phyloP scores from a whole-genome alignment of 2,329 filamentous ascomycete species.

The Penicillium sp. region DNA sequence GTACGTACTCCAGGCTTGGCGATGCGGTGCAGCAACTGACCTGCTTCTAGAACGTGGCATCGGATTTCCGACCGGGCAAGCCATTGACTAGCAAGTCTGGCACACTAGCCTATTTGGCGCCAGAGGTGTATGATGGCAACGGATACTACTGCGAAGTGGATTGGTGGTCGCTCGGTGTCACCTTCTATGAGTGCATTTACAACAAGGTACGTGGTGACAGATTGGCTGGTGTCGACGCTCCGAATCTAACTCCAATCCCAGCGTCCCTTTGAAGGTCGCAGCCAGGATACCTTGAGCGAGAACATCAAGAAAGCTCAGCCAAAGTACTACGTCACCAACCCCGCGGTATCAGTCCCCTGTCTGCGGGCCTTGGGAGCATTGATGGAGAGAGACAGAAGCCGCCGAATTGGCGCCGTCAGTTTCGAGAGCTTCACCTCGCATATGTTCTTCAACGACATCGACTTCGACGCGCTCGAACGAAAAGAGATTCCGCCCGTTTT shows the following conservation, averaged over 20 bases:
- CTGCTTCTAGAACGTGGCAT: constrained; percentile 77
- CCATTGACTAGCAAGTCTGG: constrained; percentile 92
- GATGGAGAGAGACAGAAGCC: constrained; percentile 73
- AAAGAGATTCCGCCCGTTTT: constrained; percentile 92
- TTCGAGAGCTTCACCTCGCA: constrained; percentile 85
- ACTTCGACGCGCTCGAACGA: constrained; percentile 78
- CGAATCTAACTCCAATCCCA: constrained; percentile 44
- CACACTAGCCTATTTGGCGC: constrained; percentile 90
- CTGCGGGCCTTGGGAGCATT: constrained; percentile 83
- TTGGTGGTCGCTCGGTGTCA: constrained; percentile 97
- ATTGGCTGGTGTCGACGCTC: background rate
- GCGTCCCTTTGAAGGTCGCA: constrained; percentile 90
- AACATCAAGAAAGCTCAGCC: constrained; percentile 79
- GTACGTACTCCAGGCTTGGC: constrained; percentile 52
- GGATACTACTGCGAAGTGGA: constrained; percentile 90
- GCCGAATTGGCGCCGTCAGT: constrained; percentile 74
- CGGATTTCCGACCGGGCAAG: constrained; percentile 80
- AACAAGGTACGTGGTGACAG: constrained; percentile 66
- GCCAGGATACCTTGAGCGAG: constrained; percentile 73
- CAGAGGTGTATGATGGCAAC: constrained; percentile 87
- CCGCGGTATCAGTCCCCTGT: constrained; percentile 83
- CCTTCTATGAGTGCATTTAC: constrained; percentile 99
- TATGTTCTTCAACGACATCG: constrained; percentile 81
- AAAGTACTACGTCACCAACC: constrained; percentile 87
- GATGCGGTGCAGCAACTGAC: constrained; percentile 2